Base-by-base conservation (phyloP, 2,329 filamentous ascomycete species). In the Exophiala calicioides region DNA sequence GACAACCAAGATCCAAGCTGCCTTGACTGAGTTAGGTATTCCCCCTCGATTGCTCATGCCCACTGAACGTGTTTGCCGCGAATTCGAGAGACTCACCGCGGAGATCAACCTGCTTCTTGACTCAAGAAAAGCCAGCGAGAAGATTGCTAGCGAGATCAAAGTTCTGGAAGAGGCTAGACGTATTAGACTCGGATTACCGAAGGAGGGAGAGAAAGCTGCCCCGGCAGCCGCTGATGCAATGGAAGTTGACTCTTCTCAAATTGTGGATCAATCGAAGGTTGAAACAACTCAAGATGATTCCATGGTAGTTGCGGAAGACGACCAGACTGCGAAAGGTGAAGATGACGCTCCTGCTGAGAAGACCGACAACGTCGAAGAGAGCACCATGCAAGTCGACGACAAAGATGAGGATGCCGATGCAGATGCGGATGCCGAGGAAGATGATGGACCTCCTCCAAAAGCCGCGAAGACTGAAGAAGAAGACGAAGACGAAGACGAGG, bases 21-120 rank as follows among this genome's bases (percentile, higher is more conserved):
- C 73, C 1, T 63, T 76, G 15, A 66, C 70, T 2, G 73, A 76
- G 47, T 62, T 76, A 32, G 70, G 69, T 23, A 68, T 76, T 4
- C 72, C 72, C 0, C 62, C 68, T 2, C 65, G 72, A 5, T 56
- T 76, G 10, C 63, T 73, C 34, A 75, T 76, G 73, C 72, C 73
- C 2, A 76, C 73, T 0, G 71, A 74, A 46, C 70, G 68, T 20
- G 71, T 75, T 3, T 73, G 70, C 53, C 72, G 70, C 51, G 71
- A 74, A 39, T 76, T 75, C 47, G 73, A 76, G 56, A 68, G 68
- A 44, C 63, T 76, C 26, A 72, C 75, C 37, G 65, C 68, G 32
- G 66, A 68, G 3, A 71, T 76, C 29, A 73, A 75, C 31, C 47
- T 71, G 3, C 58, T 76, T 10, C 65, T 76, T 10, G 73, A 76